Evolutionary conservation across 1,284 basidiomycete species (phyloP).

Genomic region (Amylostereum areolatum): DNA sequence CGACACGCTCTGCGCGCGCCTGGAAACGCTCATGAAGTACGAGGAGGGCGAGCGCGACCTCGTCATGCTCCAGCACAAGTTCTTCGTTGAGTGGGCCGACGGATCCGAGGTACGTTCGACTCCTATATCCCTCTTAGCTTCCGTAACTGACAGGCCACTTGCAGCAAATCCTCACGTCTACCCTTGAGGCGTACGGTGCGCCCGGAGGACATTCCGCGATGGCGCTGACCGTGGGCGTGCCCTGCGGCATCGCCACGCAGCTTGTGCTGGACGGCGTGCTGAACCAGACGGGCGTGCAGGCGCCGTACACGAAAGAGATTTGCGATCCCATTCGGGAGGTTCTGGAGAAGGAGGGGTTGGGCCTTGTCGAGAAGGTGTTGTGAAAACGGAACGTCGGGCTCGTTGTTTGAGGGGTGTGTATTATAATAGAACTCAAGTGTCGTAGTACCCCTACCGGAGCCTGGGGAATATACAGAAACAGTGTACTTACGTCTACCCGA

Average conservation of each 20-base stretch:
- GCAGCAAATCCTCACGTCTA: conserved; percentile 85
- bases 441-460: too few relatives aligned
- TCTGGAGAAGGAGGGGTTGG: conserved; percentile 81
- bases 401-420: too few relatives aligned
- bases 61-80: conserved; percentile 98
- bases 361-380: conserved; percentile 69
- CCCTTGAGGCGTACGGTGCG: conserved; percentile 88
- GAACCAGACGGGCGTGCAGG: conserved; percentile 76
- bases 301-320: conserved; percentile 85
- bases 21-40: conserved; percentile 93
- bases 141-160: conserved; percentile 2
- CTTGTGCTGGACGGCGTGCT: conserved; percentile 77
- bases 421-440: too few relatives aligned
- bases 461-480: too few relatives aligned
- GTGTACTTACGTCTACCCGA: too few relatives aligned
- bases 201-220: conserved; percentile 88
- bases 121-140: conserved; percentile 4
- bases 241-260: conserved; percentile 91
- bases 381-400: conserved; percentile 24
- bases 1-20: conserved; percentile 88
- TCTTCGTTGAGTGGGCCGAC: conserved; percentile 82
- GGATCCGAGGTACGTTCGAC: conserved; percentile 57
- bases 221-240: conserved; percentile 88
- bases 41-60: conserved; percentile 89
- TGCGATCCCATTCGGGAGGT: conserved; percentile 76